A percentile compares a stretch with the other conserved stretches of the same genome.
Conservation (phyloP, 2,329 filamentous ascomycete species). For the Penicillium sp. region DNA sequence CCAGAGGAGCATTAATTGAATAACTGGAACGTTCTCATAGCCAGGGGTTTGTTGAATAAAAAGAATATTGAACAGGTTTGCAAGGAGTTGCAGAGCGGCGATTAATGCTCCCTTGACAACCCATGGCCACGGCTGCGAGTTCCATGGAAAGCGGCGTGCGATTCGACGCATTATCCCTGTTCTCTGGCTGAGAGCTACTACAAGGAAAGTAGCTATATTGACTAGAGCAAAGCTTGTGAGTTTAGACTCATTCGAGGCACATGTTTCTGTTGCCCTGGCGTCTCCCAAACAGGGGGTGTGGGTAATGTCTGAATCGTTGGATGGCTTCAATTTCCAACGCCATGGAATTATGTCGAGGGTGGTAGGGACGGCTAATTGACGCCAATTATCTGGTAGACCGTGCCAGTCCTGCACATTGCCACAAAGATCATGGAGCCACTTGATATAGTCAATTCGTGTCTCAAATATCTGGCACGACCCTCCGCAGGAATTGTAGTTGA, state of each 20-base stretch:
- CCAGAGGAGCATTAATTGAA: not conserved
- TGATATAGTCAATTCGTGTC: not conserved
- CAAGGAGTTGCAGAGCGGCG: not conserved
- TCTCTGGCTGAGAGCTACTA: not conserved
- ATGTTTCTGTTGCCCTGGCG: not conserved
- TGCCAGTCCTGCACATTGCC: not conserved
- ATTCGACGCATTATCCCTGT: not conserved
- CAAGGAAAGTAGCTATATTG: constrained; percentile 1
- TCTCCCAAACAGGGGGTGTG: not conserved
- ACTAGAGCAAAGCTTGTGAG: not conserved
- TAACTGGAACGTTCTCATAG: not conserved
- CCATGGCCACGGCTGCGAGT: not conserved
- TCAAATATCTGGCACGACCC: not conserved
- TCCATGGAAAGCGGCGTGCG: not conserved
- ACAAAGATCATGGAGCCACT: not conserved
- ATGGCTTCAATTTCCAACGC: not conserved
- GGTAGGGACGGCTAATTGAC: not conserved
- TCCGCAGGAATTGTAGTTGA: not conserved
- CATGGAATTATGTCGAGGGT: not conserved
- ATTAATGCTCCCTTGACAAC: not conserved
- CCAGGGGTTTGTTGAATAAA: not conserved
- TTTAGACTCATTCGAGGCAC: not conserved
- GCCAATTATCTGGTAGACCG: not conserved
- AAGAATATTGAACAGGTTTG: not conserved
- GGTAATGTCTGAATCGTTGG: not conserved